A percentile compares a stretch with the other conserved stretches of the same genome.
phyloP scores from a whole-genome alignment of 192 early-diverging fungal genomes.

The Diversispora epigaea region DNA sequence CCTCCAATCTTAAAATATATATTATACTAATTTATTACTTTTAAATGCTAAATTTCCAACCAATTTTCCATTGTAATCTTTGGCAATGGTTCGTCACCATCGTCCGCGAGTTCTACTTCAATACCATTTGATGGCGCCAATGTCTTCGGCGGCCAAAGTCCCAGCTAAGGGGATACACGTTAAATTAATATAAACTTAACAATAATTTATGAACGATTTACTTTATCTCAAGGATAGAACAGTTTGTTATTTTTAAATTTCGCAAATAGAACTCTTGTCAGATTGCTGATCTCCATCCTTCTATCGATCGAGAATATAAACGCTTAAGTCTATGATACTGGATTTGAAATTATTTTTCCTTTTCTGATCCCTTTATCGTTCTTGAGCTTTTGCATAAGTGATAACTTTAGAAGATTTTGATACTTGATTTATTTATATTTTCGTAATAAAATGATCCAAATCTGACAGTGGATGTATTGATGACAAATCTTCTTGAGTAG shows the following conservation, averaged over 20 bases:
- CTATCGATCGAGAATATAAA: conserved; percentile 11
- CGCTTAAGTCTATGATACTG: conserved; percentile 23
- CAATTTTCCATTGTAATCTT: conserved; percentile 39
- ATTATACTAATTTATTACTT: too few species aligned
- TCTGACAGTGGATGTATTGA: too few species aligned
- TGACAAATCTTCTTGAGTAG: too few species aligned
- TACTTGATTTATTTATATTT: neutral
- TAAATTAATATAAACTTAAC: too few species aligned
- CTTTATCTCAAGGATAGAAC: conserved; percentile 39
- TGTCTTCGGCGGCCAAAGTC: neutral
- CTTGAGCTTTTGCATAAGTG: neutral
- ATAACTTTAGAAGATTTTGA: neutral
- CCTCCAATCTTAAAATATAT: neutral
- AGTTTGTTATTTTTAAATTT: conserved; percentile 37
- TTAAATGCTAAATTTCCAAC: neutral
- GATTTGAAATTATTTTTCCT: conserved; percentile 25
- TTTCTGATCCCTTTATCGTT: conserved; percentile 24
- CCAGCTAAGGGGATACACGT: neutral
- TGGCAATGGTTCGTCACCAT: conserved; percentile 36
- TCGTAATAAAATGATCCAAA: neutral
- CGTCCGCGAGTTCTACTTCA: conserved; percentile 23
- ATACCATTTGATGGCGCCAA: conserved; percentile 6
- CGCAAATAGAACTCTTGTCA: conserved; percentile 31
- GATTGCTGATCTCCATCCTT: neutral
- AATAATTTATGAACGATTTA: neutral